Evolutionary conservation across 805 yeast species (phyloP), one percentile per base, ranked within the genome.

Genomic region (Lipomyces orientalis): DNA sequence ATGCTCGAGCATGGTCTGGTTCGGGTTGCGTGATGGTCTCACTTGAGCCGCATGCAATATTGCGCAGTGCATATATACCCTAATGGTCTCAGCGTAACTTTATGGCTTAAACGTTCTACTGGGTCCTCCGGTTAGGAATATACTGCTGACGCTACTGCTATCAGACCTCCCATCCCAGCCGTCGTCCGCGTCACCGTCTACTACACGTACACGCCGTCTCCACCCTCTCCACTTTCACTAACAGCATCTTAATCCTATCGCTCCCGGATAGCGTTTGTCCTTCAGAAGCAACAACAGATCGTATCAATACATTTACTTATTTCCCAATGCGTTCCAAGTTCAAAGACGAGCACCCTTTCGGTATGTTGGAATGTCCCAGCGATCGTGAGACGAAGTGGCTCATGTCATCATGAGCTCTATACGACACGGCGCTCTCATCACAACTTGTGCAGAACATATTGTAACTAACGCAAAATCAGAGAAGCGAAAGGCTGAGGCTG

Each of bases 281-380:
- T 19, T 22, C n/a, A 43, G 49, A 43, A 14, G 7, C 49, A 8
- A 19, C 49, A 8, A 16, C 49, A 16, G 25, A 1, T 43, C n/a
- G n/a, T 43, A 37, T 43, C 19, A 43, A n/a, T 14, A 43, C 22
- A 43, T 43, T 14, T 43, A 43, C 34, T 9, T 52, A 22, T 14
- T 25, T 43, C 16, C 37, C 12, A 31, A 91, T 91, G 97, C 90
- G 95, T 82, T 91, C 96, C 64, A 93, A 91, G 83, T 91, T 91
- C 80, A 91, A 92, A 82, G 97, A 91, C 86, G 98, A 95, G 78
- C 94, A 91, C 81, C 91, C 98, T 64, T 91, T 94, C 80, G 97
- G 92, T 88, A 83, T 68, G 91, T 86, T 33, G 31, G 9, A 49
- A 52, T 12, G 33, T 52, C 55, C 55, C 55, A 22, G 6, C 34